Base-by-base conservation (phyloP, 1,284 basidiomycete genomes). In the Boletus smithii region DNA sequence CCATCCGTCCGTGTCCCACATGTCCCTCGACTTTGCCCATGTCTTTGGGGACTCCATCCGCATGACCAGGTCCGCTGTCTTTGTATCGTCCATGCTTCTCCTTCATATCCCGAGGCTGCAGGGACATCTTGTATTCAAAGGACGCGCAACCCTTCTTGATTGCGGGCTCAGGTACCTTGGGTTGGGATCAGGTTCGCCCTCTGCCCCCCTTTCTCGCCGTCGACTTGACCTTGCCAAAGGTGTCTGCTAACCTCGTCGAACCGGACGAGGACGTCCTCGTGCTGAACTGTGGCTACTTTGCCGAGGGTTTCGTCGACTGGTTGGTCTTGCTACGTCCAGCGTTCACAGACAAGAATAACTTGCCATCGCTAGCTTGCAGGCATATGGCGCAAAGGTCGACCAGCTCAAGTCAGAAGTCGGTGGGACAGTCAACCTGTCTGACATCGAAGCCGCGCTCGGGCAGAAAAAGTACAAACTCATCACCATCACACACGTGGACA, bases 401-500 rank as follows among this genome's bases (percentile, higher is more conserved):
- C 82, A 94, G 63, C 67, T 99, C 60, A 85, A 79, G 57, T 91
- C 95, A 3, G 78, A 85, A 24, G 75, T 98, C 52, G 97, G 97
- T 27, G 80, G 79, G 36, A 80, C 85, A 16, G 89, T 93, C 16
- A 71, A 78, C 45, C 68, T 74, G 32, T 66, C 76, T 4, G 79
- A 85, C 35, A 70, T 95, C 34, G 83, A 87, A 60, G 70, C 77
- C n/a, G 88, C 89, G 1, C 77, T 98, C 32, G 75, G 80, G 67
- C 70, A 77, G 57, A 91, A 92, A 70, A 86, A 87, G 65, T 97
- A 91, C 79, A 97, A 95, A 71, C 67, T 94, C 42, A 71, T 95
- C 54, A 95, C 94, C 7, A 83, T 98, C 62, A 98, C 97, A 6
- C 95, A 99, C 65, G 94, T 95, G 49, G 91, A 95, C 67, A 94